Evolutionary conservation across 192 early-diverging fungal genomes (phyloP), one percentile per base, ranked within the genome.

Genomic region (Coemansia sp.): DNA sequence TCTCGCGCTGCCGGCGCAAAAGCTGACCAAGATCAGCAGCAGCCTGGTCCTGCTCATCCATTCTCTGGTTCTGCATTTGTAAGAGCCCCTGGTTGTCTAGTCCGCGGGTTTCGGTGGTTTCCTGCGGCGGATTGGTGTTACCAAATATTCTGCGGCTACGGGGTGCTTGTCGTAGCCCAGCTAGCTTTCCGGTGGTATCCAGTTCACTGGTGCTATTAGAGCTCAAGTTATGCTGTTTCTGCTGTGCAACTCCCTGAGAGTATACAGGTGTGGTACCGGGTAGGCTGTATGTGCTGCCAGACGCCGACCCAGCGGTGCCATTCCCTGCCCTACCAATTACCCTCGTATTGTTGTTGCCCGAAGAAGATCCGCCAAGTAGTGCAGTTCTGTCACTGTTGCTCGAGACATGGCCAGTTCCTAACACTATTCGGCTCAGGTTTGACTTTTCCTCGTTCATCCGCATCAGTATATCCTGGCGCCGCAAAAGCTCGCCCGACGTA

Each of bases 41-140:
- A 59, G 87, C 84, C 28, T 75, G 68, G 63, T 99, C 96, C 65
- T 99, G 96, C 59, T 89, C 85, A 21, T 78, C 66, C 91, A 99
- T 94, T 43, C 87, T 74, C 29, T 89, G 76, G 37, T 84, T 71
- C 68, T 99, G 96, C 42, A 95, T 73, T 20, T 87, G 69, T 37
- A 97, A 56, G 9, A 98, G 67, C 0, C 87, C 90, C 25, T 85
- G 75, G 56, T 91, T 94, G 59, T 92, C 91, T 30, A 94, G 74
- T 7, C 87, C 84, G 18, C 89, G 83, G 0, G 95, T 95, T 70
- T 85, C 76, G 46, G 91, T 87, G 23, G 94, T 95, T 72, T 96
- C 93, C 42, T 85, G 80, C 1, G 88, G 82, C 67, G 58, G 75
- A 40, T 79, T 79, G 35, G 67, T 79, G 61, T 88, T 88, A 30